Percentiles rank a stretch among this genome's conserved stretches.
Conservation (phyloP, 345 rosid genomes). For the Tarenaya hassleriana region DNA sequence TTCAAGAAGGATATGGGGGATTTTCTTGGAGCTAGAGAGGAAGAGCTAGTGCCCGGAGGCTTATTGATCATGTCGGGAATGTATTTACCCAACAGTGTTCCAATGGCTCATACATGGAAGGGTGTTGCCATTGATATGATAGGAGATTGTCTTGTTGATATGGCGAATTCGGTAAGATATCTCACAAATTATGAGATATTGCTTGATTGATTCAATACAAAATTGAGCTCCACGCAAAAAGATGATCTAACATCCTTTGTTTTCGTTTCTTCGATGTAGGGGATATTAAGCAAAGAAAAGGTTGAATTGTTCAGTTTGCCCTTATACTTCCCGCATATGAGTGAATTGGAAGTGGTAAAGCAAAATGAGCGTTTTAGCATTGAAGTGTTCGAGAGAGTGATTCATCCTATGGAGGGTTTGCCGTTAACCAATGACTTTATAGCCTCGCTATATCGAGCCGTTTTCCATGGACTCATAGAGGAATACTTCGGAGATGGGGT, state of each 20-base stretch:
- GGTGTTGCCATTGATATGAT: neutral
- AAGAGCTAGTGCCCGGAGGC: conserved; percentile 23
- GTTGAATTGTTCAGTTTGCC: conserved; percentile 22
- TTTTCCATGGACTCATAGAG: too few relatives aligned
- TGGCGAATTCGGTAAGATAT: conserved; percentile 13
- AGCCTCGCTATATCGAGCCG: too few relatives aligned
- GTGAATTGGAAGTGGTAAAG: conserved; percentile 1
- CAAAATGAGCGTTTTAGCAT: conserved; percentile 18
- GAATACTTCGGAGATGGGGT: too few relatives aligned
- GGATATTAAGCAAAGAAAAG: conserved; percentile 6
- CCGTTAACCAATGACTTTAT: too few relatives aligned
- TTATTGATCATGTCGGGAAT: conserved; percentile 2
- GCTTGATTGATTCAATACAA: neutral
- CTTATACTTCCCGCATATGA: neutral
- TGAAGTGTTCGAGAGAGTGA: conserved; percentile 6
- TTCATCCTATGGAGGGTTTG: neutral
- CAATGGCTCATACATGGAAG: neutral
- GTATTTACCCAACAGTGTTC: conserved; percentile 6
- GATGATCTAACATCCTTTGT: too few relatives aligned
- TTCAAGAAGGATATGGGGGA: conserved; percentile 16
- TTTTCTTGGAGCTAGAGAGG: conserved; percentile 16
- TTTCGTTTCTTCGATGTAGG: conserved; percentile 4
- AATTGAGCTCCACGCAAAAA: too few relatives aligned
- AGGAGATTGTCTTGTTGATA: conserved; percentile 5
- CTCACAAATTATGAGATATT: neutral